Evolutionary conservation across 2,329 filamentous ascomycete genomes (phyloP).

Genomic region (Aureobasidium subglaciale): DNA sequence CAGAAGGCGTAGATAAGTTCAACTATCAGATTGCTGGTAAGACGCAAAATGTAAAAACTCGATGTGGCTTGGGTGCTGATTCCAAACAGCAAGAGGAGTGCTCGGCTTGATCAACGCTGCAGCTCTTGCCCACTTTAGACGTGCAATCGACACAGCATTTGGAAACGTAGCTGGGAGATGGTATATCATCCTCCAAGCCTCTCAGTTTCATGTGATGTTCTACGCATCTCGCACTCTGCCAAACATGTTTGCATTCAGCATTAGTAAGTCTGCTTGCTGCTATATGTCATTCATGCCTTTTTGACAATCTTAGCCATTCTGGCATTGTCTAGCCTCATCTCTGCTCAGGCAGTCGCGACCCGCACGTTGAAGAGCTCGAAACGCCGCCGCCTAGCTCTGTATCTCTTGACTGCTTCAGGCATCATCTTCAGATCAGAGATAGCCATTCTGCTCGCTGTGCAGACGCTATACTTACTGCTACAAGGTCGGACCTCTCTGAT

Average conservation of each 20-base stretch:
- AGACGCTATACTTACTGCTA: constrained; percentile 58
- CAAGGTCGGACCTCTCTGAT: constrained; percentile 48
- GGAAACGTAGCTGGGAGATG: constrained; percentile 64
- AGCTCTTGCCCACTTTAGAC: constrained; percentile 59
- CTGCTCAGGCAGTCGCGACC: constrained; percentile 35
- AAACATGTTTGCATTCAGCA: constrained; percentile 90
- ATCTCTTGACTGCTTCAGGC: constrained; percentile 70
- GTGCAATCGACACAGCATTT: constrained; percentile 58
- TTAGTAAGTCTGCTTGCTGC: constrained; percentile 54
- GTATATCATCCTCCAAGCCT: constrained; percentile 70
- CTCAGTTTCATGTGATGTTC: constrained; percentile 88
- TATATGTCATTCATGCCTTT: neutral
- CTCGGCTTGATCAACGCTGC: constrained; percentile 70
- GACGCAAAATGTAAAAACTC: constrained; percentile 1
- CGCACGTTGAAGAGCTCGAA: constrained; percentile 31
- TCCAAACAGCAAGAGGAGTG: constrained; percentile 56
- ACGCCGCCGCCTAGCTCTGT: constrained; percentile 59
- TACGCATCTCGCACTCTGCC: constrained; percentile 88
- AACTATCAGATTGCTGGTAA: constrained; percentile 52
- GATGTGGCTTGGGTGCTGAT: neutral
- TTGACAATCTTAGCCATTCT: constrained; percentile 50
- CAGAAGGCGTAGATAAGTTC: constrained; percentile 25
- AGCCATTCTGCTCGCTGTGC: constrained; percentile 67
- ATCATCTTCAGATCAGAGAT: constrained; percentile 86
- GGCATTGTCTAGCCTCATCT: constrained; percentile 49